Conservation (phyloP, 768 basidiomycete genomes). For the Lepiota brunneoincarnata region DNA sequence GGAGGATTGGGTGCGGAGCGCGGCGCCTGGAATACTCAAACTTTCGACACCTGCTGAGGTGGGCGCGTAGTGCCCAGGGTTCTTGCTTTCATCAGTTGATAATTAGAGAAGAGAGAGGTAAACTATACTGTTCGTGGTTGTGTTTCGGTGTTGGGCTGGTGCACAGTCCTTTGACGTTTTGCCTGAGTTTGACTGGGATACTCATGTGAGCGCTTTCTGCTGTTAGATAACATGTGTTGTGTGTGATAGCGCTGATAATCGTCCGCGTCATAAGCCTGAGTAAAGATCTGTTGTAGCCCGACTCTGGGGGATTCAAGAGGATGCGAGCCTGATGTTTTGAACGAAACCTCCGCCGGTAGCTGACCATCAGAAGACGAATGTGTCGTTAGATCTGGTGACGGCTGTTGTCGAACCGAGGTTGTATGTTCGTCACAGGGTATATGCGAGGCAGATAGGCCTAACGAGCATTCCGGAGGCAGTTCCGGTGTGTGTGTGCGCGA, state of each 20-base stretch:
- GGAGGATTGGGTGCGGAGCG: no score
- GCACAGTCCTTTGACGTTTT: conserved; percentile 1
- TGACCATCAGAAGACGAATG: background rate
- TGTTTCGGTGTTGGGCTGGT: no score
- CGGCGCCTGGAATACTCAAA: no score
- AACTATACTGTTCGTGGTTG: no score
- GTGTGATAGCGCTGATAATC: background rate
- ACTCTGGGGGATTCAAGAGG: background rate
- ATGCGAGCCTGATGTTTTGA: conserved; percentile 5
- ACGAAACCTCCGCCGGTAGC: background rate
- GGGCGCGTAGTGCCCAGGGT: no score
- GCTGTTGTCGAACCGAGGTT: background rate
- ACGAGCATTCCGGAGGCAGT: background rate
- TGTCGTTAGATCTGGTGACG: conserved; percentile 1
- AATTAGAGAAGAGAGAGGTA: no score
- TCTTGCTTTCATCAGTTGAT: no score
- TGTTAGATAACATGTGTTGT: background rate
- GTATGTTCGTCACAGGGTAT: background rate
- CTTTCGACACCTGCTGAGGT: no score
- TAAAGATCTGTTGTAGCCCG: background rate
- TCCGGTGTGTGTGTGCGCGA: background rate
- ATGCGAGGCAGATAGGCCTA: conserved; percentile 6
- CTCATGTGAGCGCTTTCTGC: conserved; percentile 5
- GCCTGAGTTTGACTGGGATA: background rate
- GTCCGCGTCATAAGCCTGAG: background rate